Conservation (phyloP, 345 rosid genomes). For the Boechera stricta region DNA sequence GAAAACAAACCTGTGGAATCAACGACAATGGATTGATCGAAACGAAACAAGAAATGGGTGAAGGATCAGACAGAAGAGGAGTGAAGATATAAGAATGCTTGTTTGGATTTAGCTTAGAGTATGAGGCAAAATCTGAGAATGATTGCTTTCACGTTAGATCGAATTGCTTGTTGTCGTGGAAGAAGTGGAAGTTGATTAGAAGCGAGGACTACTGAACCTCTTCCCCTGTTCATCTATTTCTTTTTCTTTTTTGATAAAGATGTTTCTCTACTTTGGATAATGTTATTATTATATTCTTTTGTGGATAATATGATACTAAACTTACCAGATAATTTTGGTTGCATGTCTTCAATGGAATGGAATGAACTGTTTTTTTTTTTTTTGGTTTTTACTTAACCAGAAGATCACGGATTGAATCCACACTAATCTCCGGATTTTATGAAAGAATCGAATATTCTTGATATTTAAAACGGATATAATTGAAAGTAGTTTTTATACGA, state of each 20-base stretch:
- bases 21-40: not conserved
- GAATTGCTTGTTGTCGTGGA: constrained; percentile 47
- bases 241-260: constrained; percentile 11
- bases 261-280: constrained; percentile 28
- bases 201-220: constrained; percentile 41
- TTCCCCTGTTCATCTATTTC: constrained; percentile 1
- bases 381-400: not conserved
- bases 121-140: not conserved
- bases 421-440: not conserved
- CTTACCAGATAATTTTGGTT: not conserved
- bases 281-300: not conserved
- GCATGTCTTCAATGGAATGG: not conserved
- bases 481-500: too few relatives aligned
- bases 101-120: constrained; percentile 32
- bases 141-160: constrained; percentile 46
- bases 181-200: constrained; percentile 39
- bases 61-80: constrained; percentile 9
- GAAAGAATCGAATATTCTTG: not conserved
- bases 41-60: constrained; percentile 22
- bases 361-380: not conserved
- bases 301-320: constrained; percentile 1
- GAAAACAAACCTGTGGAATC: constrained; percentile 25
- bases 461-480: too few relatives aligned
- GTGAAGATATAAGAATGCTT: constrained; percentile 16
- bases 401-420: not conserved